Evolutionary conservation across 2,329 filamentous ascomycete species (phyloP).

Genomic region (Fusarium transvaalense): DNA sequence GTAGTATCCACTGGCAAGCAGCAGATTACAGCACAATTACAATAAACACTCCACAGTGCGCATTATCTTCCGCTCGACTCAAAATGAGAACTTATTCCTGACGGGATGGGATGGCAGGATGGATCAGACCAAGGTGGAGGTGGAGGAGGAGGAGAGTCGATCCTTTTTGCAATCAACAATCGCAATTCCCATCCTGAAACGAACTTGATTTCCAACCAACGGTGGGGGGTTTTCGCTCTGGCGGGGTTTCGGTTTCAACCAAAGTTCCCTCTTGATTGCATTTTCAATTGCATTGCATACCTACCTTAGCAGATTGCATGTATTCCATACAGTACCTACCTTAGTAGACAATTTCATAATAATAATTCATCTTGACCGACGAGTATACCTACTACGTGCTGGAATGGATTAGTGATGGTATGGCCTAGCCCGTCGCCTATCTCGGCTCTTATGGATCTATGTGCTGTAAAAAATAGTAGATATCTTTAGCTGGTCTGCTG

Average conservation of each 20-base stretch:
- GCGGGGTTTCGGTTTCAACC: conserved; percentile 28
- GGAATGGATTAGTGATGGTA: background rate
- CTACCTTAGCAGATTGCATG: background rate
- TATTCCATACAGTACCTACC: no score
- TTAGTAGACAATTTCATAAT: background rate
- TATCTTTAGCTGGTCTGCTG: background rate
- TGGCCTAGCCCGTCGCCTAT: conserved; percentile 1
- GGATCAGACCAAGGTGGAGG: no score
- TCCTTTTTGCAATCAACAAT: conserved; percentile 16
- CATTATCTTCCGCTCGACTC: background rate
- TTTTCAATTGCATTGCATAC: conserved; percentile 14
- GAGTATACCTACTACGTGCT: background rate
- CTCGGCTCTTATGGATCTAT: background rate
- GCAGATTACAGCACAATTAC: conserved; percentile 20
- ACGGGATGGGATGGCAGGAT: background rate
- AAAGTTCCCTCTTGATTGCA: conserved; percentile 26
- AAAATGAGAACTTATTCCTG: conserved; percentile 5
- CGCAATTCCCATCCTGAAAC: conserved; percentile 23
- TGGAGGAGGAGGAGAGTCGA: conserved; percentile 24
- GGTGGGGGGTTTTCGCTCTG: conserved; percentile 10
- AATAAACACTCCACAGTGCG: conserved; percentile 35
- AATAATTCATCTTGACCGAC: background rate
- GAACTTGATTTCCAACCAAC: conserved; percentile 19
- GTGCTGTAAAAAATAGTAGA: background rate
- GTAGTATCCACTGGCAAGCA: conserved; percentile 13